These are phyloP conservation scores for Ormosia emarginata DNA, from an alignment of 306 rosid genomes.

Conservation along the genomic window DNA sequence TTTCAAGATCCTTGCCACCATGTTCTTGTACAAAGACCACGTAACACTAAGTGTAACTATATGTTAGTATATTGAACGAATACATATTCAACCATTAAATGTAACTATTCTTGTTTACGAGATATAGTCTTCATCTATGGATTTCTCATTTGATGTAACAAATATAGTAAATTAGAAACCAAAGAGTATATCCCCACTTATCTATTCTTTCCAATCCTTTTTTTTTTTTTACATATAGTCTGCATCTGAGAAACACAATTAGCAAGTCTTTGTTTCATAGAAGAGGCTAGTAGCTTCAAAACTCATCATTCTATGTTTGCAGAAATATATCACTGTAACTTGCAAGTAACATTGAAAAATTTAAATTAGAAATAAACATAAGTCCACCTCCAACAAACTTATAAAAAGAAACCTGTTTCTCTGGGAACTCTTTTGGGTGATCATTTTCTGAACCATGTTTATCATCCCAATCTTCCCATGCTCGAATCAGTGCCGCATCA, in stretches of 20 bases:
- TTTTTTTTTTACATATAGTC: neutral
- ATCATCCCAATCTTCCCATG: slow-evolving; percentile 90
- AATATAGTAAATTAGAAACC: neutral
- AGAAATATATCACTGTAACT: neutral
- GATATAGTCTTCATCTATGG: neutral
- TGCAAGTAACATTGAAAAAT: slow-evolving; percentile 19
- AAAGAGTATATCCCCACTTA: neutral
- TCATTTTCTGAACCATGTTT: slow-evolving; percentile 72
- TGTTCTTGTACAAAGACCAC: slow-evolving; percentile 69
- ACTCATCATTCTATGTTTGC: neutral
- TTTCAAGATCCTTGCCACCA: slow-evolving; percentile 93
- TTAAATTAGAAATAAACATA: slow-evolving; percentile 3
- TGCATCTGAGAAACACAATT: slow-evolving; percentile 8
- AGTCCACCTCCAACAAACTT: neutral
- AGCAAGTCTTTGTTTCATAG: neutral
- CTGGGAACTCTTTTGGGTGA: slow-evolving; percentile 79
- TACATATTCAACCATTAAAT: neutral
- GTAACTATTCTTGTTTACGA: neutral
- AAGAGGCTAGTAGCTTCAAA: slow-evolving; percentile 4
- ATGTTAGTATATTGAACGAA: slow-evolving; percentile 19
- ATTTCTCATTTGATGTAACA: neutral
- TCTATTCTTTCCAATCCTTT: neutral
- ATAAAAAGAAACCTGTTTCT: slow-evolving; percentile 64
- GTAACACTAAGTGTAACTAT: slow-evolving; percentile 52
- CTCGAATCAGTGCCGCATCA: slow-evolving; percentile 56